Percentiles rank a stretch among this genome's conserved stretches.
These are phyloP conservation scores for Microthyrium microscopicum DNA, from an alignment of 2,329 filamentous ascomycete genomes.

Conservation along the genomic window DNA sequence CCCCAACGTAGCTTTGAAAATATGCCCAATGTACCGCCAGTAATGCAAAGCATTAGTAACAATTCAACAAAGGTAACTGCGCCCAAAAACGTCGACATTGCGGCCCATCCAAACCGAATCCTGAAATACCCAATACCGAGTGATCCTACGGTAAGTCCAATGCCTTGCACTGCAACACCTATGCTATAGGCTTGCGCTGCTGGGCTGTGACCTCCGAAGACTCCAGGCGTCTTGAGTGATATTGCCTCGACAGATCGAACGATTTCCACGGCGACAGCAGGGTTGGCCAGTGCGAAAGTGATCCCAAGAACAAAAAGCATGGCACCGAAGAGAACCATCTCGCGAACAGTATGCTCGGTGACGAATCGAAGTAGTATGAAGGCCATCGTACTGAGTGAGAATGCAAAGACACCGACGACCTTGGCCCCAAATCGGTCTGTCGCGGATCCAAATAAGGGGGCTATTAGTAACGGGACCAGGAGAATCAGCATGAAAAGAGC, in stretches of 20 bases:
- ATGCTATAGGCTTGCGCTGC: conserved; percentile 3
- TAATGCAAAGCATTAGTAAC: too few relatives aligned
- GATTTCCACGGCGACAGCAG: conserved; percentile 3
- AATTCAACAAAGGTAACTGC: too few relatives aligned
- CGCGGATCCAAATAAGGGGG: conserved; percentile 1
- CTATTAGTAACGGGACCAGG: conserved; percentile 1
- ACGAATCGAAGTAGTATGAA: conserved; percentile 1
- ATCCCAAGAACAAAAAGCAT: background rate
- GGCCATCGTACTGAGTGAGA: background rate
- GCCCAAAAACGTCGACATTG: too few relatives aligned
- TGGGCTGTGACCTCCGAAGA: conserved; percentile 2
- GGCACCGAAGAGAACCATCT: background rate
- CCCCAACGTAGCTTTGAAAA: too few relatives aligned
- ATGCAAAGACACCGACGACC: background rate
- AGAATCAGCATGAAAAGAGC: conserved; percentile 2
- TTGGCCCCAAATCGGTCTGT: conserved; percentile 2
- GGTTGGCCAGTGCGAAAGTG: background rate
- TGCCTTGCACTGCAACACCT: conserved; percentile 1
- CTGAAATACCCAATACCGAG: conserved; percentile 2
- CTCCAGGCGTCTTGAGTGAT: background rate
- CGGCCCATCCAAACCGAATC: conserved; percentile 3
- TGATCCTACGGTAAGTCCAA: background rate
- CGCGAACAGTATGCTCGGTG: background rate
- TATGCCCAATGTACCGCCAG: too few relatives aligned
- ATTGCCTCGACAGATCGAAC: conserved; percentile 2